A percentile compares a stretch with the other conserved stretches of the same genome.
Evolutionary conservation across 371 early-diverging fungal species (phyloP).

Genomic region (Mortierella sp.): DNA sequence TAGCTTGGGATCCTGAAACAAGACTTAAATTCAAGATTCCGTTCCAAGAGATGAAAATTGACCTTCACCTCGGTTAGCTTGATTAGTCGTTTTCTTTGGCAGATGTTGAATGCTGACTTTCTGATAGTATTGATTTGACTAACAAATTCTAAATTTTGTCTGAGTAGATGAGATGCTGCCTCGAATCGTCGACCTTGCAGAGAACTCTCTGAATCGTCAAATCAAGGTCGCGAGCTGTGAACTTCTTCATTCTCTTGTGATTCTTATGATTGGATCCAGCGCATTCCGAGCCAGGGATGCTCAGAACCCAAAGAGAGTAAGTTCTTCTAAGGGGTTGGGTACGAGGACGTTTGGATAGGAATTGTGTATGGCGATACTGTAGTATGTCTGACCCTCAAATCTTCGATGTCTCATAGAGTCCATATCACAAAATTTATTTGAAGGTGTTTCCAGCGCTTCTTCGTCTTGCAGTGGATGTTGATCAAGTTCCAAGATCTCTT

Average conservation of each 20-base stretch:
- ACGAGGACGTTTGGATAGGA: not conserved
- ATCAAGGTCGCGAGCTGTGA: constrained; percentile 83
- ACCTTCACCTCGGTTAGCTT: constrained; percentile 70
- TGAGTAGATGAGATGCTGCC: constrained; percentile 77
- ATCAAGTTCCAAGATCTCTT: constrained; percentile 73
- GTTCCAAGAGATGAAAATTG: constrained; percentile 70
- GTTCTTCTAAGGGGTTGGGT: not conserved
- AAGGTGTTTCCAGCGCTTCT: constrained; percentile 77
- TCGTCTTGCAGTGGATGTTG: constrained; percentile 77
- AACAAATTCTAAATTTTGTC: not conserved
- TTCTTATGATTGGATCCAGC: constrained; percentile 78
- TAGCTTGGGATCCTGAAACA: constrained; percentile 71
- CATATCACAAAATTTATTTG: constrained; percentile 68
- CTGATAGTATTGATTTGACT: not conserved
- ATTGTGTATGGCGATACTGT: not conserved
- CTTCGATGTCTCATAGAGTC: constrained; percentile 50
- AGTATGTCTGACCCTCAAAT: not conserved
- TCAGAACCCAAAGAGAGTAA: constrained; percentile 53
- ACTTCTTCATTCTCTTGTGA: constrained; percentile 74
- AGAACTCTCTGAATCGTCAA: constrained; percentile 77
- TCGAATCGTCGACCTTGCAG: constrained; percentile 78
- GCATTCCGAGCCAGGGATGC: constrained; percentile 63
- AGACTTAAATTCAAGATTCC: constrained; percentile 69
- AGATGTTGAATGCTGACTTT: not conserved
- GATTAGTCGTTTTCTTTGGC: not conserved